Evolutionary conservation across 148 eudicot genomes (phyloP), one percentile per base, ranked within the genome.

Genomic region (Nepenthes mirabilis): DNA sequence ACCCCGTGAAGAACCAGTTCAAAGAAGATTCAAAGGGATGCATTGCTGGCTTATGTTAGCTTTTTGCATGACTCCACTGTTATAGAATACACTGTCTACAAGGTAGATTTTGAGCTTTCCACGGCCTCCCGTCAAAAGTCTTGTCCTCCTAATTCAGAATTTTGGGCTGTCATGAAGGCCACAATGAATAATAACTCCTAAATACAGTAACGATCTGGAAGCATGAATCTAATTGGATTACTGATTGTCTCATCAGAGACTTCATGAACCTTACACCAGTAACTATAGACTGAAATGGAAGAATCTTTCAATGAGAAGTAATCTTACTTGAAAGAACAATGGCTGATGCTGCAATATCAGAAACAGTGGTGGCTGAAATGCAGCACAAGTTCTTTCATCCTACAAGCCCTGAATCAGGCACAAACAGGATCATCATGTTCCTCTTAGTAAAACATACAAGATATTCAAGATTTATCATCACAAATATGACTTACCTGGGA

Each of bases 111-210:
- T 89, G 66, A 49, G 89, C 84, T 70, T 81, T 69, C 97, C 97
- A 93, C 34, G 96, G 99, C 78, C 77, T 86, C 60, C 97, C 99
- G 76, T 97, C 89, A 66, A 93, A 93, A 47, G 91, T 88, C 49
- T 97, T 97, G 49, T 86, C 82, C 58, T 67, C 74, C 33, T 72
- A 71, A 57, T 80, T 23, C 82, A 60, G 55, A 57, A 68, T 72
- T 93, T 93, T 12, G 99, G 97, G 78, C 89, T 93, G 78, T 93
- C 99, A 75, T 89, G 91, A 66, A 93, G 87, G 36, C 99, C 99
- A 81, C 99, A 93, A 66, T 84, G 86, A 37, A 89, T 95, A 55
- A 89, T 74, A 56, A 93, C 81, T 93, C 97, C 99, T 97, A 93
- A 56, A 93, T 79, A 68, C 99, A 89, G 80, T 93, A 95, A 66